Evolutionary conservation across 192 early-diverging fungal genomes (phyloP), one percentile per base, ranked within the genome.

Genomic region (Blastocladiella britannica): DNA sequence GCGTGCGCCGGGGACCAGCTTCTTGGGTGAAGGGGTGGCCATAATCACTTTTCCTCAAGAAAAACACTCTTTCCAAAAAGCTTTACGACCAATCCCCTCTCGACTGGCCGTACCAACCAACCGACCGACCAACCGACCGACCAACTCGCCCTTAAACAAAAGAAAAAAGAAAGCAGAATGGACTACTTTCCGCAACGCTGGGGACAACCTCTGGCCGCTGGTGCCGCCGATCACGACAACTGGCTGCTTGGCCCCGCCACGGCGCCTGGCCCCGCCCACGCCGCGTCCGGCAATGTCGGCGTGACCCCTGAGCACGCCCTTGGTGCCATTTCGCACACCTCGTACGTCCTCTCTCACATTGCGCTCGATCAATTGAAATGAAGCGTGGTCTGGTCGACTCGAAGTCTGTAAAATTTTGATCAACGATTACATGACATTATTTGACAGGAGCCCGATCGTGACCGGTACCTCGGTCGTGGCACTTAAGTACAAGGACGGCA

Each of bases 401-500:
- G 12, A 8, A 15, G 31, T 1, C 22, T 25, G n/a, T 4, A 57
- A 18, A 22, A 24, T 24, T 20, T n/a, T 26, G 30, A 24, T 52
- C 15, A n/a, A 26, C 22, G 53, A 25, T 29, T 55, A 53, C 57
- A 20, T 60, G 22, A 29, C 43, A 24, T 29, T 58, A 24, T 29
- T 58, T 54, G 22, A 55, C 61, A 79, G 82, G 66, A 65, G 71
- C 62, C 93, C 93, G 23, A 74, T 90, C 29, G 85, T 97, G 20
- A 93, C 88, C 20, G 91, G 91, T 62, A 91, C 89, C 7, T 93
- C 91, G 30, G 87, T 95, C 27, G 63, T 97, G 43, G 94, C 79
- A 51, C 74, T 97, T 65, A 86, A 88, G 72, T 97, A 86, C 79
- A 93, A 89, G 67, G 91, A 92, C 60, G 94, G 94, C 56, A 77